Evolutionary conservation across 2,329 filamentous ascomycete species (phyloP), one percentile per base, ranked within the genome.

Genomic region (Penicillium thymicola): DNA sequence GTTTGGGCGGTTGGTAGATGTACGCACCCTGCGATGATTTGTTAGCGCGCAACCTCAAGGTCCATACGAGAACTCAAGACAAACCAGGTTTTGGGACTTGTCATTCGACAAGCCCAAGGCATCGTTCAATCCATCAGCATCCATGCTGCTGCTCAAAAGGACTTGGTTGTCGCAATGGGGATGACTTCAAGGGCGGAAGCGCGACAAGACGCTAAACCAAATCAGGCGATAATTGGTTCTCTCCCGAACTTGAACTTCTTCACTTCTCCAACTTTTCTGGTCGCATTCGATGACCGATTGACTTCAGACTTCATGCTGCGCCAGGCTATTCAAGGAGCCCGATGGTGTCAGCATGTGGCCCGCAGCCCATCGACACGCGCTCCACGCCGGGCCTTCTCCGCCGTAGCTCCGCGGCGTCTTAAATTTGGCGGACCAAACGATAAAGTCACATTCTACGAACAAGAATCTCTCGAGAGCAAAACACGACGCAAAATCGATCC

Each of bases 1-100:
- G 77, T 73, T 70, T 67, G 43, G 79, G 72, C 56, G 85, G 81
- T 57, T 81, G 78, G 70, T 87, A 88, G 61, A 88, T 74, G 69
- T 85, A 88, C 54, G 84, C 83, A 45, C 81, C 80, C 85, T 88
- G 46, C 8, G n/a, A 44, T 67, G 46, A 42, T 57, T 40, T 43
- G 45, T 71, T 60, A 70, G 63, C 55, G 38, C 54, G 10, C 27
- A 34, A 46, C 25, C 21, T 5, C 41, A 25, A 34, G 2, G 34
- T 25, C 2, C 28, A 34, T 8, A 18, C 8, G 3, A n/a, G 11
- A 34, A 46, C 4, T 10, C 25, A 16, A 14, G 10, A 53, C 57
- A 48, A 66, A 72, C 70, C 64, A 71, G 69, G 40, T 58, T 65
- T 38, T 67, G 69, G n/a, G 62, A 64, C 56, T 64, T 66, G 62